Evolutionary conservation across 2,329 filamentous ascomycete genomes (phyloP), one percentile per base, ranked within the genome.

Genomic region (Daldinia sp.): DNA sequence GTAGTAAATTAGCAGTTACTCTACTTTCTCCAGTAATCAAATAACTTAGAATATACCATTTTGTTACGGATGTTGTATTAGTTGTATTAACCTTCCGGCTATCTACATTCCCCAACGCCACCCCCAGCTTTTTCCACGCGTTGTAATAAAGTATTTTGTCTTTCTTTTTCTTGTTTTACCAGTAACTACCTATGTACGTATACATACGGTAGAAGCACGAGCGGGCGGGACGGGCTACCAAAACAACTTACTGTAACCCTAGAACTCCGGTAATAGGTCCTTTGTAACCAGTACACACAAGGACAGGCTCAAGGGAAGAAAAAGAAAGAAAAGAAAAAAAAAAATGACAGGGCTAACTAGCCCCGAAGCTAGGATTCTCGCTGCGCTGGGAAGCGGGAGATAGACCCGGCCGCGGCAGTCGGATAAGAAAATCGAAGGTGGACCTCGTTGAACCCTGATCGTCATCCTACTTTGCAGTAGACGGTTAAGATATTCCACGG

Each of bases 321-420:
- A 26, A 12, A 26, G 6, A 26, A 15, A 18, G n/a, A 42, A 18
- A 15, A 18, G n/a, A 10, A 26, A 9, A 12, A 12, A 13, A 46
- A 20, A 23, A 23, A 37, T 9, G 42, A 56, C 37, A 41, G 60
- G 15, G 42, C 44, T 65, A 65, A 57, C 48, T 30, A 62, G n/a
- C 33, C 12, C 30, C 13, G 7, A 18, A 41, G 33, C 35, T 65
- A 59, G 65, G 65, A 59, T 64, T 15, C 54, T 53, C 39, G 56
- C 28, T 55, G 26, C 20, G 28, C 30, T 61, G 48, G 65, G 46
- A 66, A 61, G 54, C 69, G 67, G 69, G 69, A 72, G 67, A 72
- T 68, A 37, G 67, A 67, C 69, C 69, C 69, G 69, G 48, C 69
- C 69, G 69, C 69, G 69, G 69, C 64, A 72, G 60, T 70, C 69